Percentiles rank a stretch among this genome's conserved stretches.
phyloP scores from a whole-genome alignment of 2,329 filamentous ascomycete species.

The Corinectria fuckeliana region DNA sequence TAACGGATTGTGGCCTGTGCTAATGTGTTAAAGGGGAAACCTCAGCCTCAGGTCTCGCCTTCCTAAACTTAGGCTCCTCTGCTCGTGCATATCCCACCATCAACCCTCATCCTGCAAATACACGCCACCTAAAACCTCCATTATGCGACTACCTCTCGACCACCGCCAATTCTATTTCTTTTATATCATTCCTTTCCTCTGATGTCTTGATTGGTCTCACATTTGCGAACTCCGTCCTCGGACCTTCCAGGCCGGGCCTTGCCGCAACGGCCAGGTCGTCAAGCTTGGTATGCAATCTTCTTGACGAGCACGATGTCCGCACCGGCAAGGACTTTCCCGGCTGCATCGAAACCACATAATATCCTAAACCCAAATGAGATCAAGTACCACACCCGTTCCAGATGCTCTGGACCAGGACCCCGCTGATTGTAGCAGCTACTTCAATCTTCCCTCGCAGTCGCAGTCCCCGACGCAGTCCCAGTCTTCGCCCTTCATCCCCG shows the following conservation, averaged over 20 bases:
- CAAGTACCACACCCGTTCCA: slow-evolving; percentile 27
- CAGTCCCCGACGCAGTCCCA: no score
- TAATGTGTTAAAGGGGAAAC: neutral
- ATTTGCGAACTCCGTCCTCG: neutral
- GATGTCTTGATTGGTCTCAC: no score
- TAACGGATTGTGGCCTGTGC: no score
- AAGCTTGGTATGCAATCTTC: neutral
- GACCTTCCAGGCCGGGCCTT: neutral
- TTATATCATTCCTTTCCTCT: neutral
- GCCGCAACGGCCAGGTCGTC: neutral
- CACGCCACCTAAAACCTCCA: neutral
- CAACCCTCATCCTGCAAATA: neutral
- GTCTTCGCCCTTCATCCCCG: slow-evolving; percentile 23
- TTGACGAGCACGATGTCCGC: slow-evolving; percentile 27
- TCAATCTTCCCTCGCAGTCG: slow-evolving; percentile 41
- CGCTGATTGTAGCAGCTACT: slow-evolving; percentile 38
- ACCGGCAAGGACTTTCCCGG: slow-evolving; percentile 19
- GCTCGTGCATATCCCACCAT: neutral
- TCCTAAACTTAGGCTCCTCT: no score
- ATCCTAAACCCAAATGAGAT: slow-evolving; percentile 23
- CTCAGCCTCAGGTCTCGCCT: neutral
- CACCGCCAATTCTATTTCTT: neutral
- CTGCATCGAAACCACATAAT: slow-evolving; percentile 14
- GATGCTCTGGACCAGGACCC: fast-evolving
- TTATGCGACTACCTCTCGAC: neutral